Percentiles rank a stretch among this genome's conserved stretches.
phyloP scores from a whole-genome alignment of 2,329 filamentous ascomycete genomes.

The Claviceps capensis region DNA sequence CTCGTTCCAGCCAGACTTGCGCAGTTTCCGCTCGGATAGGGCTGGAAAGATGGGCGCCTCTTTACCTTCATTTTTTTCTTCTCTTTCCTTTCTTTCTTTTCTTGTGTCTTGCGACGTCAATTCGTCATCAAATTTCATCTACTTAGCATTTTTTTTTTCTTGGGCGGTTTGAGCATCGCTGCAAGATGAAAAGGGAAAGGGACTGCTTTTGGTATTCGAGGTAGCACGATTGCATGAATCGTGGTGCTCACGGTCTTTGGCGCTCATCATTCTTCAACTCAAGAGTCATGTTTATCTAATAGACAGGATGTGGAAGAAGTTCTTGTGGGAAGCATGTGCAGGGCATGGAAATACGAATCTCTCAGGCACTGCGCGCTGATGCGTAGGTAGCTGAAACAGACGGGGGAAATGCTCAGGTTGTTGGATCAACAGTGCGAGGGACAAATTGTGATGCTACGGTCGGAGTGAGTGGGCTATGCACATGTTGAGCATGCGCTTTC shows the following conservation, averaged over 20 bases:
- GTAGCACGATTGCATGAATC: not conserved
- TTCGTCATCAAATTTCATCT: not conserved
- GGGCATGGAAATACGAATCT: not conserved
- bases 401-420: conserved; percentile 6
- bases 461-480: not conserved
- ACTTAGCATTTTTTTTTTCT: conserved; percentile 5
- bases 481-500: no score
- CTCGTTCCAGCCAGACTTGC: not conserved
- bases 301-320: not conserved
- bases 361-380: not conserved
- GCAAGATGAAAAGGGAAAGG: conserved; percentile 4
- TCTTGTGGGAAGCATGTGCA: not conserved
- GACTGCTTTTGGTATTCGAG: not conserved
- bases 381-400: conserved; percentile 11
- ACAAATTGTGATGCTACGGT: not conserved
- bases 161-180: conserved; percentile 4
- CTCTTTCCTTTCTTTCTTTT: not conserved
- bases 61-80: not conserved
- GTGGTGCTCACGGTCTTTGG: not conserved
- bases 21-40: not conserved
- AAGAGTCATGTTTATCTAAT: not conserved
- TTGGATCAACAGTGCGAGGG: not conserved
- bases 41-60: not conserved
- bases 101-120: not conserved
- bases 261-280: not conserved